Conservation (phyloP, 805 yeast genomes). For the Pichia ethanolica region DNA sequence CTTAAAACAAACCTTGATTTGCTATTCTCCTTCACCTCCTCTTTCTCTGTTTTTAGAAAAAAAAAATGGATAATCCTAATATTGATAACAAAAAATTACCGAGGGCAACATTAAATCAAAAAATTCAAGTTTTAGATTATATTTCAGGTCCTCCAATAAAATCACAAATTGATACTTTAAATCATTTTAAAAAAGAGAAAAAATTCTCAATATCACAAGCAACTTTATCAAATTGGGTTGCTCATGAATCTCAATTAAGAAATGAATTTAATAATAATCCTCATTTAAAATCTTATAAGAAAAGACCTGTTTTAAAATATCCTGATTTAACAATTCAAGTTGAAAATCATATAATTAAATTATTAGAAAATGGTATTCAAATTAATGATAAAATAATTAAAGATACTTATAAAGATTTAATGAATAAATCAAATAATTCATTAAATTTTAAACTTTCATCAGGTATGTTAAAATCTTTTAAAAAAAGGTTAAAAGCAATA, state of each 20-base stretch:
- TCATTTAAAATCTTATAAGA: slow-evolving; percentile 21
- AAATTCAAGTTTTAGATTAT: slow-evolving; percentile 28
- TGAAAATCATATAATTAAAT: slow-evolving; percentile 20
- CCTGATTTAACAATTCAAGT: slow-evolving; percentile 29
- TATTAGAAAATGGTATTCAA: slow-evolving; percentile 10
- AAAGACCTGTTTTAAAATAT: slow-evolving; percentile 27
- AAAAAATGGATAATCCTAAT: too few relatives aligned
- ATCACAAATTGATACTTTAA: slow-evolving; percentile 23
- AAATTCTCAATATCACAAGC: slow-evolving; percentile 29
- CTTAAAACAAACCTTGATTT: too few relatives aligned
- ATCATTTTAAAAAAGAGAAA: slow-evolving; percentile 17
- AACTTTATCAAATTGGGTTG: slow-evolving; percentile 29
- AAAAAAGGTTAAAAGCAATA: slow-evolving; percentile 22
- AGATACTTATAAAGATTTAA: slow-evolving; percentile 12
- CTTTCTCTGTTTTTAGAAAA: too few relatives aligned
- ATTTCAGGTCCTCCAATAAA: slow-evolving; percentile 25
- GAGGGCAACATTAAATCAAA: slow-evolving; percentile 20
- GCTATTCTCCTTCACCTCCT: too few relatives aligned
- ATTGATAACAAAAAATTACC: background rate
- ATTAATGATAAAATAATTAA: slow-evolving; percentile 25
- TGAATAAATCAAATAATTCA: slow-evolving; percentile 19
- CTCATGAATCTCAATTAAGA: slow-evolving; percentile 22
- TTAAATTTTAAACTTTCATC: slow-evolving; percentile 22
- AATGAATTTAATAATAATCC: slow-evolving; percentile 20
- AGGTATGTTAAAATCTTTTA: slow-evolving; percentile 30